Conservation (phyloP, 1,284 basidiomycete genomes). For the Mycosarcoma maydis region DNA sequence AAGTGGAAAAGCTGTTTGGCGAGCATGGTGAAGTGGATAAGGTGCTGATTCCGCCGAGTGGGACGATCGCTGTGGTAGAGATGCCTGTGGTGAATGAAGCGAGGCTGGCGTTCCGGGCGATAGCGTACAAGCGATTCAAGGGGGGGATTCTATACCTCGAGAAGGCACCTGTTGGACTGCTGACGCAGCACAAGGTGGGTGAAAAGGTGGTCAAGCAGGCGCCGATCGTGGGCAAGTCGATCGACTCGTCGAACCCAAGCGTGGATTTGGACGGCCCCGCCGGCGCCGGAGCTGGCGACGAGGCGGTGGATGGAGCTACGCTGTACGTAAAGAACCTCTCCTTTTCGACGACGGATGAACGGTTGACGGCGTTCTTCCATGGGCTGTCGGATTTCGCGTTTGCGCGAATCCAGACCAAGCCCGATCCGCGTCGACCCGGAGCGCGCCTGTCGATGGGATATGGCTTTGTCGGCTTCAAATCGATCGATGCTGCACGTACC, state of each 20-base stretch:
- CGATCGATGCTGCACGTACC: conserved; percentile 76
- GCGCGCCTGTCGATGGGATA: conserved; percentile 85
- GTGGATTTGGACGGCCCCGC: conserved; percentile 10
- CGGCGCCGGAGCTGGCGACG: no score
- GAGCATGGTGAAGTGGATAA: conserved; percentile 79
- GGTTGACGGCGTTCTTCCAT: conserved; percentile 77
- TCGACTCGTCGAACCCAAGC: conserved; percentile 16
- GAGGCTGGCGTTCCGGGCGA: conserved; percentile 74
- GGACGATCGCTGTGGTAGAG: conserved; percentile 92
- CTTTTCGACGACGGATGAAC: conserved; percentile 84
- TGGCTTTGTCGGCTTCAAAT: conserved; percentile 92
- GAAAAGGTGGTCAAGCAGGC: conserved; percentile 46
- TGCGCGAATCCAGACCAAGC: conserved; percentile 89
- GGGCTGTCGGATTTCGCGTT: conserved; percentile 84
- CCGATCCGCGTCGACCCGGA: conserved; percentile 72
- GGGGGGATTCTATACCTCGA: conserved; percentile 92
- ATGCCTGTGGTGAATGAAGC: conserved; percentile 73
- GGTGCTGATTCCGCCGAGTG: conserved; percentile 87
- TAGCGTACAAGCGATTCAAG: conserved; percentile 87
- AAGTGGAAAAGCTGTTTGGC: conserved; percentile 82
- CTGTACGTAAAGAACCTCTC: conserved; percentile 94
- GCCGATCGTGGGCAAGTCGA: conserved; percentile 43
- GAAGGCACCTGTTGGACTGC: conserved; percentile 82
- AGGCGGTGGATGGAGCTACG: conserved; percentile 77
- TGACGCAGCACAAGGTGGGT: conserved; percentile 16